These are phyloP conservation scores for Alloteropsis semialata DNA, from an alignment of 176 grass and related monocot genomes.

Conservation along the genomic window DNA sequence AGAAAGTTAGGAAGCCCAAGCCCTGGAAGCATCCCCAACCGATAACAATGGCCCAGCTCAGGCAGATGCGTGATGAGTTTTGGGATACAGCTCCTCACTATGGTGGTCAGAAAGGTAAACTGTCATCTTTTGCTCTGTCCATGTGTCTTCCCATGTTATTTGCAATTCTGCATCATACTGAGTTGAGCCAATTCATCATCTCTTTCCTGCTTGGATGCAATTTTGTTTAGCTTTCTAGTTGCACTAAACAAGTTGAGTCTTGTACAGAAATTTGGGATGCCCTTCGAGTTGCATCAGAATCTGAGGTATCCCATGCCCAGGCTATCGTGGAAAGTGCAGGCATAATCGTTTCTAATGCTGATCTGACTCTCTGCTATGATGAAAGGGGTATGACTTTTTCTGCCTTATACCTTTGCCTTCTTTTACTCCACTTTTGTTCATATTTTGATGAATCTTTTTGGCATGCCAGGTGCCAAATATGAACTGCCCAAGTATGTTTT, in stretches of 20 bases:
- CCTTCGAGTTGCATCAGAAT: constrained; percentile 58
- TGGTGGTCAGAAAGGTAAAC: constrained; percentile 73
- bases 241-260: constrained; percentile 9
- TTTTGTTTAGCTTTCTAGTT: constrained; percentile 5
- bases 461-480: constrained; percentile 72
- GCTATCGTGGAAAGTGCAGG: constrained; percentile 70
- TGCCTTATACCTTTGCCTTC: not conserved
- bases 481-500: constrained; percentile 83
- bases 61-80: constrained; percentile 55
- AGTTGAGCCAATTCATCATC: not conserved
- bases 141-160: not conserved
- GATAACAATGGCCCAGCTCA: constrained; percentile 59
- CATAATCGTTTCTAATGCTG: constrained; percentile 65
- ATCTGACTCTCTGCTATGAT: constrained; percentile 74
- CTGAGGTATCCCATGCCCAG: constrained; percentile 62
- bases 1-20: constrained; percentile 72
- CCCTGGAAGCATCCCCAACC: constrained; percentile 67
- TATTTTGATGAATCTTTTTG: not conserved
- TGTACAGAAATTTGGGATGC: constrained; percentile 81
- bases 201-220: not conserved
- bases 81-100: constrained; percentile 80
- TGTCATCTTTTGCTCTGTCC: not conserved
- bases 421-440: not conserved
- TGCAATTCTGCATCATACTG: not conserved
- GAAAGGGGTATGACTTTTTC: constrained; percentile 50